Evolutionary conservation across 257 asterid species (phyloP).

Genomic region (Rhazya stricta): DNA sequence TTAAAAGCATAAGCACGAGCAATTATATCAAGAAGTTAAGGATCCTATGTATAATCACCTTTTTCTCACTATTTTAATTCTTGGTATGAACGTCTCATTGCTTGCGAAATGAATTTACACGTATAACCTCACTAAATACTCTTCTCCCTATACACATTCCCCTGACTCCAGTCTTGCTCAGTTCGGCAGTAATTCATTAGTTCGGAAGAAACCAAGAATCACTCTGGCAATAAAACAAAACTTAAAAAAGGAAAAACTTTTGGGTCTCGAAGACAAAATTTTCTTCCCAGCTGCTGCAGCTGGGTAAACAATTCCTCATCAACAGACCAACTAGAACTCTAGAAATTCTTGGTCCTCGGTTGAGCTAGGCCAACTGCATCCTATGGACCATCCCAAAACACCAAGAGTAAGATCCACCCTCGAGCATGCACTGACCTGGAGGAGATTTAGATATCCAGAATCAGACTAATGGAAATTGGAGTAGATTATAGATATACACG

Average conservation of each 20-base stretch:
- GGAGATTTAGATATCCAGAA: constrained; percentile 2
- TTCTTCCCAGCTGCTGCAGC: constrained; percentile 34
- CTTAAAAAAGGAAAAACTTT: constrained; percentile 6
- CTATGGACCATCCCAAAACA: constrained; percentile 86
- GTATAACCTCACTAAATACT: constrained; percentile 42
- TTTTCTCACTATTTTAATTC: constrained; percentile 1
- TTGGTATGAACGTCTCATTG: constrained; percentile 1
- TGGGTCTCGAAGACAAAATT: constrained; percentile 44
- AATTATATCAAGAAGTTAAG: background rate
- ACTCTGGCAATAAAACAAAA: constrained; percentile 23
- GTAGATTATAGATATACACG: background rate
- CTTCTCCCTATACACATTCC: constrained; percentile 51
- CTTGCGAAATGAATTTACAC: constrained; percentile 46
- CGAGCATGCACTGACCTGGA: constrained; percentile 58
- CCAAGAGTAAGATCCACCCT: constrained; percentile 74
- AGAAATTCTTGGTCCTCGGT: constrained; percentile 39
- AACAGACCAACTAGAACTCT: constrained; percentile 43
- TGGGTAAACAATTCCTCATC: constrained; percentile 23
- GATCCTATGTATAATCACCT: background rate
- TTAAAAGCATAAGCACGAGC: background rate
- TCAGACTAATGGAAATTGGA: background rate
- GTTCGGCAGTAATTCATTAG: constrained; percentile 28
- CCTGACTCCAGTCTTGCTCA: constrained; percentile 27
- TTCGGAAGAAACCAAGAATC: constrained; percentile 6
- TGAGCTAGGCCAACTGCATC: constrained; percentile 83